These are phyloP conservation scores for Yamadazyma sp. DNA, from an alignment of 1,139 yeast genomes.

Conservation along the genomic window DNA sequence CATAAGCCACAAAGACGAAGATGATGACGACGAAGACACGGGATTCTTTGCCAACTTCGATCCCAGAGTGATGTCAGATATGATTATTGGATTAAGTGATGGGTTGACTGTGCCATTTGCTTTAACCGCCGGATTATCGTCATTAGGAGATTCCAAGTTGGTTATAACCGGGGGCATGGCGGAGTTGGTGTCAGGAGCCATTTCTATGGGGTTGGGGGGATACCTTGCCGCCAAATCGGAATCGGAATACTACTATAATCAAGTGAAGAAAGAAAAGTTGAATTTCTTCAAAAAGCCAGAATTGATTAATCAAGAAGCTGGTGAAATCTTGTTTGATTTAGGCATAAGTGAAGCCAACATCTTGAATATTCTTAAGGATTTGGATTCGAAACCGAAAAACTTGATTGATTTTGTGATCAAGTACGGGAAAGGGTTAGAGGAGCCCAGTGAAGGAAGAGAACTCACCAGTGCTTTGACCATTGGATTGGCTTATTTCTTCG, in stretches of 20 bases:
- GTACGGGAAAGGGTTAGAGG: slow-evolving; percentile 74
- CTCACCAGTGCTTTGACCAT: slow-evolving; percentile 75
- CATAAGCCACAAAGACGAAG: slow-evolving; percentile 19
- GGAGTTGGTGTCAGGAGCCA: slow-evolving; percentile 78
- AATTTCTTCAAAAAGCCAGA: slow-evolving; percentile 67
- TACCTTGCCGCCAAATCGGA: slow-evolving; percentile 81
- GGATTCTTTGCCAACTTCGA: slow-evolving; percentile 48
- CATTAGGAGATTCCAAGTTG: slow-evolving; percentile 70
- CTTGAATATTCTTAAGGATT: slow-evolving; percentile 62
- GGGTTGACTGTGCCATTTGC: slow-evolving; percentile 87
- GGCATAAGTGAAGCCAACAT: slow-evolving; percentile 70
- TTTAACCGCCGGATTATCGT: slow-evolving; percentile 76
- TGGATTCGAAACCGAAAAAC: slow-evolving; percentile 65
- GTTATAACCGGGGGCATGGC: slow-evolving; percentile 88
- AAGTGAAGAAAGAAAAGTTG: slow-evolving; percentile 69
- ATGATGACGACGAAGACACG: slow-evolving; percentile 24
- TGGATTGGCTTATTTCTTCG: slow-evolving; percentile 72
- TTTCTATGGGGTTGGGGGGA: slow-evolving; percentile 86
- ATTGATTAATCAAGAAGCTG: slow-evolving; percentile 62
- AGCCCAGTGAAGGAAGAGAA: slow-evolving; percentile 79
- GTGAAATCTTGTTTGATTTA: slow-evolving; percentile 67
- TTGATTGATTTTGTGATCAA: slow-evolving; percentile 72
- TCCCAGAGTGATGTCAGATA: slow-evolving; percentile 79
- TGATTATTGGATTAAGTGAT: slow-evolving; percentile 76
- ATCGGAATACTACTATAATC: slow-evolving; percentile 65